Conservation (phyloP, 345 rosid genomes). For the Atalantia buxifolia region DNA sequence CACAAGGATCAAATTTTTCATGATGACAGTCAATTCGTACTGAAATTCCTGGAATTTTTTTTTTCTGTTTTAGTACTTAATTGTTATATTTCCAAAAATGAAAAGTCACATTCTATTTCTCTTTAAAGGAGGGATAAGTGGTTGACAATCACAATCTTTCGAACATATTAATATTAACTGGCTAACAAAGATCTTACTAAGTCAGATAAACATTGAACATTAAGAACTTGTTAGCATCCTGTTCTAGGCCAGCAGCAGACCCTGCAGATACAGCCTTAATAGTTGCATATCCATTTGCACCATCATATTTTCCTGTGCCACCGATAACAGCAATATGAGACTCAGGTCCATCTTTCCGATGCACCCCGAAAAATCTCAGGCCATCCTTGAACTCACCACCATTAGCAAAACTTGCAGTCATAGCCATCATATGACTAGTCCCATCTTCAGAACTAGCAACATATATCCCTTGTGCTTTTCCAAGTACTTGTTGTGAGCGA, state of each 20-base stretch:
- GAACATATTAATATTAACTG: no score
- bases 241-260: not conserved
- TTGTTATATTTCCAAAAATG: not conserved
- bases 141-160: not conserved
- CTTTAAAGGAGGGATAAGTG: not conserved
- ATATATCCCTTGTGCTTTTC: slow-evolving; percentile 48
- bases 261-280: not conserved
- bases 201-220: not conserved
- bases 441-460: slow-evolving; percentile 49
- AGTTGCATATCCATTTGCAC: slow-evolving; percentile 33
- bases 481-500: slow-evolving; percentile 22
- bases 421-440: slow-evolving; percentile 50
- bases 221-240: not conserved
- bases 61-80: not conserved
- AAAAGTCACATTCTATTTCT: not conserved
- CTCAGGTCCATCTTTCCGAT: slow-evolving; percentile 28
- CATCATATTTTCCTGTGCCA: slow-evolving; percentile 40
- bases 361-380: slow-evolving; percentile 48
- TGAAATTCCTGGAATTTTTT: not conserved
- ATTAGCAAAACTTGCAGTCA: slow-evolving; percentile 29
- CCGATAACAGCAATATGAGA: slow-evolving; percentile 56
- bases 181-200: not conserved
- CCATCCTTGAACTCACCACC: slow-evolving; percentile 24
- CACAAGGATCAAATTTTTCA: not conserved
- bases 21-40: not conserved